phyloP scores from a whole-genome alignment of 2,329 filamentous ascomycete species.

The Xylaria arbuscula region DNA sequence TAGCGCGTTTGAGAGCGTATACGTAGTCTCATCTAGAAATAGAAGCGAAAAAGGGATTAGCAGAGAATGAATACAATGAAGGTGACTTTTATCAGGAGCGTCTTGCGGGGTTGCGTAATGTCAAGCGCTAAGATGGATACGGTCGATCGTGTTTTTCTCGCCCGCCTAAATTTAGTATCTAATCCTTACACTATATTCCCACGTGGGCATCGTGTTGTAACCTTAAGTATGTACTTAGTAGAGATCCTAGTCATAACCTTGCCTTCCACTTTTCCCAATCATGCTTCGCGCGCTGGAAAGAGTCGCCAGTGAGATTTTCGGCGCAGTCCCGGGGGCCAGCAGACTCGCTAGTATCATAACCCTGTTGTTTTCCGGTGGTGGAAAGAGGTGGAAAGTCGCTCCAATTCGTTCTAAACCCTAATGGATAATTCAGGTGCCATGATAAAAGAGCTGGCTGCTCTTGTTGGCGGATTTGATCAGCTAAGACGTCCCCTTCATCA shows the following conservation, averaged over 20 bases:
- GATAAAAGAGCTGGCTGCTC: conserved; percentile 10
- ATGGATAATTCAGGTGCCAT: too few species aligned
- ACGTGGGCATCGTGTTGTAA: neutral
- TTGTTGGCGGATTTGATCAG: neutral
- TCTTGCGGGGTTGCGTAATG: neutral
- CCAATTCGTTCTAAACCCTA: too few species aligned
- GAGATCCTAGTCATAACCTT: neutral
- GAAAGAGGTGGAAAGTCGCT: neutral
- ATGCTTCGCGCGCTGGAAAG: neutral
- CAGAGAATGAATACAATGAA: too few species aligned
- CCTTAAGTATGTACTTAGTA: neutral
- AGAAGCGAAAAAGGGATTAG: too few species aligned
- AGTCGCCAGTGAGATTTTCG: neutral
- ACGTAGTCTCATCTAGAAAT: too few species aligned
- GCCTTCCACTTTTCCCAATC: neutral
- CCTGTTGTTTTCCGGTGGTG: neutral
- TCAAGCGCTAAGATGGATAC: neutral
- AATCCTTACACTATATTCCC: neutral
- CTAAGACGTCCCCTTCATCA: neutral
- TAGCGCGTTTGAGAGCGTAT: too few species aligned
- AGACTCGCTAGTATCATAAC: neutral
- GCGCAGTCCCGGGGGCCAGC: neutral
- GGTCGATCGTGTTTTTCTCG: neutral
- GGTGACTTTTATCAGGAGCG: too few species aligned
- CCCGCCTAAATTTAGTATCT: neutral